These are phyloP conservation scores for Schizothecium vesticola DNA, from an alignment of 495 filamentous ascomycete genomes.

Conservation along the genomic window DNA sequence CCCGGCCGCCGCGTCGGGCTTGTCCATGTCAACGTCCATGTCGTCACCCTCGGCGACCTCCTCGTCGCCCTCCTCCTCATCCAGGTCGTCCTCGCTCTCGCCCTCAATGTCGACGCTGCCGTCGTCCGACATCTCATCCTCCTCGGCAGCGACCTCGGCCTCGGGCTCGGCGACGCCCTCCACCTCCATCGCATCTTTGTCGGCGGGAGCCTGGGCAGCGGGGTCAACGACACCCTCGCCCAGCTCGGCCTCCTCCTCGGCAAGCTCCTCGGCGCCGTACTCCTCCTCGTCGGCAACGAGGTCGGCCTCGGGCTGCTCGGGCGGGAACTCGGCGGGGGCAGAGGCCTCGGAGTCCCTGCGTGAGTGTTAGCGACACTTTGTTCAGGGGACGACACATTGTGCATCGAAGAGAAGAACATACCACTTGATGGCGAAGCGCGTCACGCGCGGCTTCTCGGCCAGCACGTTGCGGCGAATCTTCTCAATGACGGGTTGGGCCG, in stretches of 20 bases:
- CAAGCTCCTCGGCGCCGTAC: conserved; percentile 83
- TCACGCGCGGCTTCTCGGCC: conserved; percentile 95
- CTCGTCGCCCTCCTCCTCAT: conserved; percentile 70
- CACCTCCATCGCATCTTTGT: conserved; percentile 77
- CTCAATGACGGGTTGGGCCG: conserved; percentile 85
- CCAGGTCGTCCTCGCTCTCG: conserved; percentile 74
- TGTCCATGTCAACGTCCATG: conserved; percentile 66
- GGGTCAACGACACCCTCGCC: conserved; percentile 32
- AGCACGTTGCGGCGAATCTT: conserved; percentile 86
- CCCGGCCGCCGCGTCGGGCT: conserved; percentile 16
- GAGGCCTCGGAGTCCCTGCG: conserved; percentile 90
- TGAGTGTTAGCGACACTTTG: neutral
- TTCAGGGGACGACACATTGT: no score
- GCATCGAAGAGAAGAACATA: conserved; percentile 44
- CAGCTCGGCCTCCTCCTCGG: conserved; percentile 56
- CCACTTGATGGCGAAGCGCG: conserved; percentile 99
- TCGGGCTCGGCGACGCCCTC: conserved; percentile 41
- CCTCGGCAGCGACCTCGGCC: conserved; percentile 45
- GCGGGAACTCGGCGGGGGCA: conserved; percentile 91
- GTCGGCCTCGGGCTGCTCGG: conserved; percentile 95
- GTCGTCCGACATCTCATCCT: conserved; percentile 77
- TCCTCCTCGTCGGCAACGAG: conserved; percentile 75
- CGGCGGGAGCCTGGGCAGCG: conserved; percentile 39
- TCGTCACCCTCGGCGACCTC: conserved; percentile 70
- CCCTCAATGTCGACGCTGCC: conserved; percentile 95